Conservation (phyloP, 2,329 filamentous ascomycete species). For the Daldinia sp. region DNA sequence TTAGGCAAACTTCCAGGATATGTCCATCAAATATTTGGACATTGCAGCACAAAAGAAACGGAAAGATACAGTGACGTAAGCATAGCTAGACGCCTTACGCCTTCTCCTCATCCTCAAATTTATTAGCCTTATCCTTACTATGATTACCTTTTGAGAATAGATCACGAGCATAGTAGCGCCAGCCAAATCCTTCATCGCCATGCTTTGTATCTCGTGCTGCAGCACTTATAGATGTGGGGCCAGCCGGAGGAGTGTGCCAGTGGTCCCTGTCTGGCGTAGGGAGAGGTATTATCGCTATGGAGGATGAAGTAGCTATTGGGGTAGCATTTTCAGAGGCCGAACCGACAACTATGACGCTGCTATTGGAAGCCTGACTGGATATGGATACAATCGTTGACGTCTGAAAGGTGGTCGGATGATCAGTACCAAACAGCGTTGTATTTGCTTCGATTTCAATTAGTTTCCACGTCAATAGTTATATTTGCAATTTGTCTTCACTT, state of each 20-base stretch:
- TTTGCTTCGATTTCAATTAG: conserved; percentile 40
- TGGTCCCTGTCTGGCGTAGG: conserved; percentile 36
- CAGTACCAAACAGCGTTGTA: conserved; percentile 27
- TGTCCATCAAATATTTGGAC: conserved; percentile 20
- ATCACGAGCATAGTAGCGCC: conserved; percentile 25
- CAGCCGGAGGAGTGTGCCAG: conserved; percentile 32
- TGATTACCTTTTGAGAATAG: conserved; percentile 15
- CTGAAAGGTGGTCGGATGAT: conserved; percentile 45
- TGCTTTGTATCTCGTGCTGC: conserved; percentile 10
- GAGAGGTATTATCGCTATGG: conserved; percentile 7
- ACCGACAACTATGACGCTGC: conserved; percentile 11
- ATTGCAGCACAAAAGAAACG: conserved; percentile 22
- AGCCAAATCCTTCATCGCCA: conserved; percentile 12
- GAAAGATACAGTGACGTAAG: conserved; percentile 13
- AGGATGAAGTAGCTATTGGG: conserved; percentile 15
- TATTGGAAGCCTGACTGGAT: conserved; percentile 30
- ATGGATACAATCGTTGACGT: conserved; percentile 44
- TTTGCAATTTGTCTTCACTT: conserved; percentile 21
- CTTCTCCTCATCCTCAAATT: conserved; percentile 11
- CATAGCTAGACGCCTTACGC: neutral
- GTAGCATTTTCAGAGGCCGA: neutral
- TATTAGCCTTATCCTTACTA: neutral
- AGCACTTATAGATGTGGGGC: conserved; percentile 15
- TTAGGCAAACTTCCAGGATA: conserved; percentile 28
- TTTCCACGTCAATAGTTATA: neutral